phyloP scores from a whole-genome alignment of 1,139 yeast species.

The Hemisphaericaspora subhashii region DNA sequence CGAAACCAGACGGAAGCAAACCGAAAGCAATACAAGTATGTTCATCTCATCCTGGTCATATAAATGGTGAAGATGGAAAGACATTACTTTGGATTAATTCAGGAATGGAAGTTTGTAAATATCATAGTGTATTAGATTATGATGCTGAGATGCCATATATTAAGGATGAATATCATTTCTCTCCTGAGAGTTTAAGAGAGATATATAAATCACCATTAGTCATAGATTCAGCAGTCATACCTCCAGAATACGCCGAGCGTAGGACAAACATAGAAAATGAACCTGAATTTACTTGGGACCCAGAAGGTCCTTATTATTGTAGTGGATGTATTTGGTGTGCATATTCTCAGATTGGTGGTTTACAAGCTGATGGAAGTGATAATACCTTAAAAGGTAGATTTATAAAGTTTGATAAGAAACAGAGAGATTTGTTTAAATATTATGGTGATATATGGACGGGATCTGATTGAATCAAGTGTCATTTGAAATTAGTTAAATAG shows the following conservation, averaged over 20 bases:
- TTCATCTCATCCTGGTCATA: slow-evolving; percentile 45
- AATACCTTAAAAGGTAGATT: slow-evolving; percentile 25
- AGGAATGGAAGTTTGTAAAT: slow-evolving; percentile 30
- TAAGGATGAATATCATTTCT: slow-evolving; percentile 14
- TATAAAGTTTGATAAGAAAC: slow-evolving; percentile 22
- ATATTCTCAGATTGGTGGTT: slow-evolving; percentile 39
- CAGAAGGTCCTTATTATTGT: slow-evolving; percentile 31
- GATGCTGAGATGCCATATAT: slow-evolving; percentile 22
- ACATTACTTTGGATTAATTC: slow-evolving; percentile 32
- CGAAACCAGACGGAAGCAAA: slow-evolving; percentile 17
- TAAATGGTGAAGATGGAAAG: slow-evolving; percentile 28
- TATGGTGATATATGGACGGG: slow-evolving; percentile 35
- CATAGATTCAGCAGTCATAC: slow-evolving; percentile 26
- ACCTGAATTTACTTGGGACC: slow-evolving; percentile 29
- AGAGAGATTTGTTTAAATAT: slow-evolving; percentile 22
- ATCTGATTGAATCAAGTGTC: too few species aligned
- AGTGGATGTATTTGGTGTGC: slow-evolving; percentile 46
- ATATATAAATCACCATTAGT: slow-evolving; percentile 22
- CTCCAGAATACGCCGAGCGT: slow-evolving; percentile 25
- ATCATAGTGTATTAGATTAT: slow-evolving; percentile 20
- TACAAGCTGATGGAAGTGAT: slow-evolving; percentile 21
- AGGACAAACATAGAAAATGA: slow-evolving; percentile 26
- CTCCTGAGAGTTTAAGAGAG: slow-evolving; percentile 21
- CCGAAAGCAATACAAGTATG: slow-evolving; percentile 31
- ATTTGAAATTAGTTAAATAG: too few species aligned